Conservation (phyloP, 1,139 yeast genomes). For the Taphrina deformans region DNA sequence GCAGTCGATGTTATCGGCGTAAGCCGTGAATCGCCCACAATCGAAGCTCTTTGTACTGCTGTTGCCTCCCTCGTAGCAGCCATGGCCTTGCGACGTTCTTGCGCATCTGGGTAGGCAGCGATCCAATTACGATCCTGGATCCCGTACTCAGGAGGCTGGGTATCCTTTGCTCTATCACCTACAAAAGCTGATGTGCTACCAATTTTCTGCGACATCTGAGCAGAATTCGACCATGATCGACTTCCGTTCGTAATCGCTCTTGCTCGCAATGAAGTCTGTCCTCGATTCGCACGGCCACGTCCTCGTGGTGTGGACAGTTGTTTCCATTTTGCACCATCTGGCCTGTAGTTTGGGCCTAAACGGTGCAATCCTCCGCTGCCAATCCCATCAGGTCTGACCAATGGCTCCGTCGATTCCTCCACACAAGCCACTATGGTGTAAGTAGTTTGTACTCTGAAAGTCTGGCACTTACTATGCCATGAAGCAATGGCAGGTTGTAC, state of each 20-base stretch:
- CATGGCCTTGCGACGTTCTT: slow-evolving; percentile 3
- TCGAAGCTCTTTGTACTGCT: neutral
- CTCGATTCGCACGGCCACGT: neutral
- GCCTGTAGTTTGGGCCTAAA: slow-evolving; percentile 3
- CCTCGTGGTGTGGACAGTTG: neutral
- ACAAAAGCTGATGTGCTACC: neutral
- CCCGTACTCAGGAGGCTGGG: neutral
- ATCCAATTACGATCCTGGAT: slow-evolving; percentile 14
- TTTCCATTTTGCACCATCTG: neutral
- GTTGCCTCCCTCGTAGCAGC: neutral
- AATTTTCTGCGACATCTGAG: neutral
- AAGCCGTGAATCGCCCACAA: neutral
- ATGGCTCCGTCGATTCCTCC: neutral
- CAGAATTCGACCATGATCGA: neutral
- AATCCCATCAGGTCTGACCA: neutral
- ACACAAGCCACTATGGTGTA: neutral
- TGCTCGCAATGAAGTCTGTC: neutral
- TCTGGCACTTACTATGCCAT: neutral
- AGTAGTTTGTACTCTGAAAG: neutral
- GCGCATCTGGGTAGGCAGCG: slow-evolving; percentile 7
- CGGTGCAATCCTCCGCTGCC: slow-evolving; percentile 7
- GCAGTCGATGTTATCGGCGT: neutral
- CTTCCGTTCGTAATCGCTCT: neutral
- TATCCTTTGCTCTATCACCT: neutral
- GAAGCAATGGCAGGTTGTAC: neutral